phyloP scores from a whole-genome alignment of 2,329 filamentous ascomycete genomes.

The Neofusicoccum ribis region DNA sequence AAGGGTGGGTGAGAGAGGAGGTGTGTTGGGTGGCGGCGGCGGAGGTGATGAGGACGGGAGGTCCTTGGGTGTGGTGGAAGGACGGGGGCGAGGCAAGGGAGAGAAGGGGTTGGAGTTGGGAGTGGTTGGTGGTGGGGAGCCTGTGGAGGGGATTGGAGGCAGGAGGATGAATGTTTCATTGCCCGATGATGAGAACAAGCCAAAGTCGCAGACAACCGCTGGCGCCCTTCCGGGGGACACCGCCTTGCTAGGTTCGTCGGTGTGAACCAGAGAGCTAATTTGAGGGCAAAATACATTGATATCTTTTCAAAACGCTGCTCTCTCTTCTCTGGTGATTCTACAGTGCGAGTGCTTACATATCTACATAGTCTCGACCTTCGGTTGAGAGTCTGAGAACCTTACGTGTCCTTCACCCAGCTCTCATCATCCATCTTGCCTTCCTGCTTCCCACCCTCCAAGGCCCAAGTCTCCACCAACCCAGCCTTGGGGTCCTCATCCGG shows the following conservation, averaged over 20 bases:
- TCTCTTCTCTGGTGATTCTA: not conserved
- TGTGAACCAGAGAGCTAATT: constrained; percentile 22
- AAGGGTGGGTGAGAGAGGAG: not conserved
- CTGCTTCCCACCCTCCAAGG: constrained; percentile 53
- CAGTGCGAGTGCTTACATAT: not conserved
- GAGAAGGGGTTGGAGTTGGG: not conserved
- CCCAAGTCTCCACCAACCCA: constrained; percentile 80
- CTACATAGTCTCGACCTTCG: not conserved
- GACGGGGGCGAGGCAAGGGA: not conserved
- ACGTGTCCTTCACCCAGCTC: constrained; percentile 61
- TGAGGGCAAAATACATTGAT: constrained; percentile 1
- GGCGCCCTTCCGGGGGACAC: not conserved
- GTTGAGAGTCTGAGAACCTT: not conserved
- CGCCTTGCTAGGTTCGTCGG: constrained; percentile 6
- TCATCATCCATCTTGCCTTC: constrained; percentile 63
- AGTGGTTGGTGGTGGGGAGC: not conserved
- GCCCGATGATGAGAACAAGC: constrained; percentile 19
- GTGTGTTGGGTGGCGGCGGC: not conserved
- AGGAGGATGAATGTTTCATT: not conserved
- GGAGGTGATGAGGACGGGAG: not conserved
- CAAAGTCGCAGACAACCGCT: constrained; percentile 19
- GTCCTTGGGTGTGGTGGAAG: not conserved
- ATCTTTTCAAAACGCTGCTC: not conserved
- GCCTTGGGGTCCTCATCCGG: constrained; percentile 75
- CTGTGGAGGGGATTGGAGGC: not conserved